Evolutionary conservation across 208 protist species (phyloP), one percentile per base, ranked within the genome.

Genomic region (Acanthamoeba royreba): DNA sequence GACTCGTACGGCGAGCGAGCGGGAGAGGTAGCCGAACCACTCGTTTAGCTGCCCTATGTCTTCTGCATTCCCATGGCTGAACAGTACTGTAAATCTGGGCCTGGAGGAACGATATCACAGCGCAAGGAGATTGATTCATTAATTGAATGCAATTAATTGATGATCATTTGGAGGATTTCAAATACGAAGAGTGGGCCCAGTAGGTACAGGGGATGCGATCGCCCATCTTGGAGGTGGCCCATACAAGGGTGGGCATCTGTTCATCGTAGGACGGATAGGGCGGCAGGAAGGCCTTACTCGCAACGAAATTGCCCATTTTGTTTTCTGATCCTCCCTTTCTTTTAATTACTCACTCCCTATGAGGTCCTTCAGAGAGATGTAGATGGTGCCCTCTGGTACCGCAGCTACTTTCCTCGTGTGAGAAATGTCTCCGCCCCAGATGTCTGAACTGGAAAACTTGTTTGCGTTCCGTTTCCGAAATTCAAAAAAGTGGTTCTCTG

Each of bases 1-100:
- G n/a, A n/a, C n/a, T n/a, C 66, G 7, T 83, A 83, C 72, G n/a
- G 72, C 22, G n/a, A 83, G 52, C 42, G 72, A 38, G 72, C 72
- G 72, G 8, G 15, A 89, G 35, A 89, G 38, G 49, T 89, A 66
- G n/a, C 52, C 28, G 0, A 89, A 40, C 81, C 81, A 89, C 1
- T 89, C 49, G 49, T 55, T 66, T 4, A 89, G 81, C 47, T 89
- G 81, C 11, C 81, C 81, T 46, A 89, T 89, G 81, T 89, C 81
- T 40, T 89, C 81, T 9, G 81, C 81, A 28, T 89, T 89, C 1
- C 81, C 81, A 33, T 89, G 81, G 28, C 81, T 89, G 35, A 89
- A 89, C 33, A 89, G 19, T 1, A 89, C 63, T 9, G 81, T 89
- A 53, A 89, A 89, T 31, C 81, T 28, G 1, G 81, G 49, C 47